Evolutionary conservation across 129 eudicot genomes (phyloP), one percentile per base, ranked within the genome.

Genomic region (Pittosporum tobira): DNA sequence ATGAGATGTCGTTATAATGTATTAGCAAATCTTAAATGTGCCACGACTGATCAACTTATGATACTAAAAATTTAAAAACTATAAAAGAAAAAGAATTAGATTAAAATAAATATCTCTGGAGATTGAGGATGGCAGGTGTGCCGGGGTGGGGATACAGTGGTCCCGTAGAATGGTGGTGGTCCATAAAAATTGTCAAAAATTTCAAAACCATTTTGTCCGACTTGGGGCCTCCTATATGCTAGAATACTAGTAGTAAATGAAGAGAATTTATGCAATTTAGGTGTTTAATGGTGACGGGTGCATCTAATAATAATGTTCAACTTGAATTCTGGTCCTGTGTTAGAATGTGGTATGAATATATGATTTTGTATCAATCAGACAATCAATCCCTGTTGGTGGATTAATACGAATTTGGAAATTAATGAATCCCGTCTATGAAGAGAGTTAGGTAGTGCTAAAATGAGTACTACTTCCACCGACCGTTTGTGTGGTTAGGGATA

Each of bases 141-240:
- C n/a, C 16, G 23, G 51, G 22, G 51, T 24, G 51, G 48, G 65
- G 65, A 26, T 60, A 38, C 51, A 11, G 52, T 42, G 64, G 64
- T 59, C 51, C 37, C 7, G 27, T 40, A 16, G 34, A 42, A 12
- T 6, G 64, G 64, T 22, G 50, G 64, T 42, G 49, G 49, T 36
- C 21, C 37, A 37, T 42, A 26, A 57, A 36, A 14, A n/a, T 42
- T 2, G 15, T 21, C 64, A 20, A 37, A 12, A 14, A 4, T 40
- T 59, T 13, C 15, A 40, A 59, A 38, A n/a, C n/a, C 57, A 34
- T 51, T 26, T 7, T 43, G 51, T 16, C 24, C 64, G 24, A 38
- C 42, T 53, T 53, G 11, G 27, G 59, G 23, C 59, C 40, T 28
- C 12, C 38, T n/a, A 23, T 53, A 34, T n/a, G n/a, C n/a, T n/a